Percentiles rank a stretch among this genome's conserved stretches.
Evolutionary conservation across 2,329 filamentous ascomycete species (phyloP).

Genomic region (Cytospora chrysosperma): DNA sequence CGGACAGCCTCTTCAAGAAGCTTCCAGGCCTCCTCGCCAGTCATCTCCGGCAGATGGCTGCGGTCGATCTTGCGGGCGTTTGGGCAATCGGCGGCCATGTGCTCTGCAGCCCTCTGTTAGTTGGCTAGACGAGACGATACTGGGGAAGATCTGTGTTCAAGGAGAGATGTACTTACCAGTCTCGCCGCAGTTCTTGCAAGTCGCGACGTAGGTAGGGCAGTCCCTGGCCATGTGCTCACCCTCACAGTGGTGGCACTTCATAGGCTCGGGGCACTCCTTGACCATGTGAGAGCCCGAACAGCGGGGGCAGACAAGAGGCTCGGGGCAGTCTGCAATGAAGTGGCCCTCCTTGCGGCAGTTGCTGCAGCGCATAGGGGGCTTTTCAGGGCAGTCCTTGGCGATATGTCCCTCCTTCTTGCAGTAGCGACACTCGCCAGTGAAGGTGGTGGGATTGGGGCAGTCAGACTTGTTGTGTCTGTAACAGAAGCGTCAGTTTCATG

Average conservation of each 20-base stretch:
- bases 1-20: conserved; percentile 51
- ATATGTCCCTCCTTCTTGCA: conserved; percentile 53
- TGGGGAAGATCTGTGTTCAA: not conserved
- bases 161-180: conserved; percentile 46
- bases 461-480: conserved; percentile 61
- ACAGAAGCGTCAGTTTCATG: not conserved
- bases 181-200: conserved; percentile 61
- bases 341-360: conserved; percentile 54
- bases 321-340: conserved; percentile 61
- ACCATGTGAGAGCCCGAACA: conserved; percentile 53
- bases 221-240: conserved; percentile 53
- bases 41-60: conserved; percentile 46
- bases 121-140: not conserved
- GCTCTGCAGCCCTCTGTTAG: conserved; percentile 43
- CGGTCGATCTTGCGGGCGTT: conserved; percentile 60
- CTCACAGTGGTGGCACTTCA: conserved; percentile 43
- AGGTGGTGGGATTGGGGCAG: conserved; percentile 55
- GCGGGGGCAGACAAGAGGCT: conserved; percentile 36
- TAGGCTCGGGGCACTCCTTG: conserved; percentile 48
- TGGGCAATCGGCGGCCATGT: conserved; percentile 55
- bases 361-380: conserved; percentile 29
- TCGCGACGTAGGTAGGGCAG: conserved; percentile 50
- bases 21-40: conserved; percentile 57
- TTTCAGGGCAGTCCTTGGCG: conserved; percentile 52
- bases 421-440: conserved; percentile 32